Evolutionary conservation across 495 filamentous ascomycete species (phyloP).

Genomic region (Neurospora sp.): DNA sequence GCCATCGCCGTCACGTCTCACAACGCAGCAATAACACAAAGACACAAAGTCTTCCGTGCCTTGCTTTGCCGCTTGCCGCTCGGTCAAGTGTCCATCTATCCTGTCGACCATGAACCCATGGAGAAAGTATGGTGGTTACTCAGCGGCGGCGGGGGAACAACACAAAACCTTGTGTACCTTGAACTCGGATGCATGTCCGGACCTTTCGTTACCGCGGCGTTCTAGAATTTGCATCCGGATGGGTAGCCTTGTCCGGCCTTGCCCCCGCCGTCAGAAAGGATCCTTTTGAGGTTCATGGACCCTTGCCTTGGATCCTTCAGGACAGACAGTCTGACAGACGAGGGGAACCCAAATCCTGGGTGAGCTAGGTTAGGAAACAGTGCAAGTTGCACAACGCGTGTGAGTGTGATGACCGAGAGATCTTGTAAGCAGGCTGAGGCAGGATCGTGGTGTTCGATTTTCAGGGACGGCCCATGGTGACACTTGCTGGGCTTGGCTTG

Average conservation of each 20-base stretch:
- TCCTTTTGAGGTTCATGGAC: neutral
- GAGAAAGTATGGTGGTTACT: neutral
- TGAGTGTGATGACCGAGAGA: neutral
- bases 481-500: neutral
- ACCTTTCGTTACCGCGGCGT: neutral
- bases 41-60: neutral
- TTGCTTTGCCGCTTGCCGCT: neutral
- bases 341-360: neutral
- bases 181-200: neutral
- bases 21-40: neutral
- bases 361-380: neutral
- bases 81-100: neutral
- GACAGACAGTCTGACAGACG: neutral
- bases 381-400: neutral
- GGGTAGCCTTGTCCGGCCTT: neutral
- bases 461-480: neutral
- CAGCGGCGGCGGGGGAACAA: neutral
- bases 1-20: neutral
- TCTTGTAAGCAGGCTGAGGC: neutral
- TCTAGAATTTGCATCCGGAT: neutral
- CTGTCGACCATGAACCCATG: too few species aligned
- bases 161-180: neutral
- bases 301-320: neutral
- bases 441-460: neutral
- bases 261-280: neutral